Base-by-base conservation (phyloP, 768 basidiomycete genomes). In the Lyophyllum decastes region DNA sequence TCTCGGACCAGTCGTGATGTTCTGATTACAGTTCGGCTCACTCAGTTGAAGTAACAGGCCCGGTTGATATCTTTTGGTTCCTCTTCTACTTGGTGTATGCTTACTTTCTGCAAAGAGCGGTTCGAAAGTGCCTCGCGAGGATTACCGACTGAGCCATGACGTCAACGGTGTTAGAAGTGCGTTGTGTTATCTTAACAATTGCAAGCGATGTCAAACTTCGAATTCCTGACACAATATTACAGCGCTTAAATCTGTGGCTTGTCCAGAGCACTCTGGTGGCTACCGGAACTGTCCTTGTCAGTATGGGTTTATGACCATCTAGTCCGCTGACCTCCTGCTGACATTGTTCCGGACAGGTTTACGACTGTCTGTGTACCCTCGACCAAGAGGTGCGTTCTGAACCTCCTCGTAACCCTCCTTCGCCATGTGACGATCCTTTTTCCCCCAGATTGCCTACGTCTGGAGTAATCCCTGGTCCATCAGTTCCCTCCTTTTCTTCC, bases 321-420 rank as follows among this genome's bases (percentile, higher is more conserved):
- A 17, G 34, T 35, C 35, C 6, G 19, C 24, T 24, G 19, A 17
- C 11, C 5, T 7, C 26, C 21, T 25, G 24, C 27, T 38, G 16
- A 49, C 47, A 35, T 60, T 11, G 43, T 16, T 16, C 24, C 14
- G 8, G 22, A 19, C 47, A 76, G 75, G 59, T 73, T 44, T 76
- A 75, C 57, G 75, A 76, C 52, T 64, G 66, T 26, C 30, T 75
- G 22, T 75, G 72, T 49, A 76, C 74, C 0, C 58, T 76, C 17
- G 71, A 74, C 56, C 68, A 71, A 58, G 75, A 76, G 67, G 73
- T 72, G 40, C 38, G 30, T 19, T 22, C 46, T 45, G n/a, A n/a
- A n/a, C n/a, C n/a, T 16, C 11, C 34, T 14, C 34, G 12, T 24
- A 25, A 11, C 14, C 45, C 45, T 7, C 2, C 7, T 10, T 40